These are phyloP conservation scores for Lecanoromycetidae sp. DNA, from an alignment of 2,329 filamentous ascomycete species.

Conservation along the genomic window DNA sequence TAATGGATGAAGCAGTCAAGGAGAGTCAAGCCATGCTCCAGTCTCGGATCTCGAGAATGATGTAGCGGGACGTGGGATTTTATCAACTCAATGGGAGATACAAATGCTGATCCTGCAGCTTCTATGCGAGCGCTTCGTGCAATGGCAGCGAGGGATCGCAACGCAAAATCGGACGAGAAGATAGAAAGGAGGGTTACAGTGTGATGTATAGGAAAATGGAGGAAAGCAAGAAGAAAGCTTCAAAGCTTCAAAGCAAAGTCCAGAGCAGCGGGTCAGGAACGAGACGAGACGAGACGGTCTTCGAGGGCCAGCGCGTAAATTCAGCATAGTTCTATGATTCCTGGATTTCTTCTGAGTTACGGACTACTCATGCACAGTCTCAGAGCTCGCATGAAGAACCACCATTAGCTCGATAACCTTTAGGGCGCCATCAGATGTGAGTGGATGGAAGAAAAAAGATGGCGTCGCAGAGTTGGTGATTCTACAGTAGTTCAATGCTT, in stretches of 20 bases:
- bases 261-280: neutral
- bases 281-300: neutral
- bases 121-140: neutral
- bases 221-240: neutral
- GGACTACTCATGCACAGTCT: conserved; percentile 6
- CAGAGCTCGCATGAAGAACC: conserved; percentile 7
- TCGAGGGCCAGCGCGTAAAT: neutral
- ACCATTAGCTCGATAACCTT: neutral
- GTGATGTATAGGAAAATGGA: neutral
- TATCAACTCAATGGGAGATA: too few species aligned
- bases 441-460: conserved; percentile 1
- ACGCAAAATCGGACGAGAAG: neutral
- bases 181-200: neutral
- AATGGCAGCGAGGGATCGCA: neutral
- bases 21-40: too few species aligned
- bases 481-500: neutral
- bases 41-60: too few species aligned
- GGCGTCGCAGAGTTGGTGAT: neutral
- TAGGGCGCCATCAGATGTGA: conserved; percentile 8
- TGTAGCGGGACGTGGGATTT: too few species aligned
- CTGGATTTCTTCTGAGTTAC: neutral
- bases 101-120: neutral
- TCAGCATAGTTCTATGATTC: too few species aligned
- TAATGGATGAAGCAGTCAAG: too few species aligned
- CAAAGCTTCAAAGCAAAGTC: neutral